A percentile compares a stretch with the other conserved stretches of the same genome.
phyloP scores from a whole-genome alignment of 352 stramenopile genomes.

The Globisporangium viniferum region DNA sequence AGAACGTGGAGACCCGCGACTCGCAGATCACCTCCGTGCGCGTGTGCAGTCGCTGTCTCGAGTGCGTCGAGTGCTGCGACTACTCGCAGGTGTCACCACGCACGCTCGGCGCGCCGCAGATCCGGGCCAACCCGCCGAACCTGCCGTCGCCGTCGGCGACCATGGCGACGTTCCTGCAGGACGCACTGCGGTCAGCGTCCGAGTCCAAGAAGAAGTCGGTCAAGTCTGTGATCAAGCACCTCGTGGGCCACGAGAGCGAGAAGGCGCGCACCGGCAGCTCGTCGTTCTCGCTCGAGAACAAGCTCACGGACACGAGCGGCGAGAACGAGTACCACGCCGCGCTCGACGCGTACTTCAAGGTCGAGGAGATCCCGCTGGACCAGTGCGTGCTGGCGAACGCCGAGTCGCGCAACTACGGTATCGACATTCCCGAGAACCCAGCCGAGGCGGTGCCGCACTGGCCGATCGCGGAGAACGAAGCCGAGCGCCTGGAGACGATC shows the following conservation, averaged over 20 bases:
- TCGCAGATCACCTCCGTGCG: conserved; percentile 33
- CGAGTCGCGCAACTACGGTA: conserved; percentile 36
- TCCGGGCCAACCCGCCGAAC: conserved; percentile 16
- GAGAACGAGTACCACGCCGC: conserved; percentile 26
- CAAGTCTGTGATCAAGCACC: conserved; percentile 29
- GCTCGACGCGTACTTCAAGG: conserved; percentile 26
- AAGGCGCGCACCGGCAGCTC: conserved; percentile 5
- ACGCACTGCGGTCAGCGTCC: conserved; percentile 17
- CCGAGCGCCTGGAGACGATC: conserved; percentile 34
- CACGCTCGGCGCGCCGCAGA: conserved; percentile 21
- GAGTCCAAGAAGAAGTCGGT: conserved; percentile 20
- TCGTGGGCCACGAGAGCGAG: conserved; percentile 17
- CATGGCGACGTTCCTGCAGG: conserved; percentile 22
- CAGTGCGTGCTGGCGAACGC: conserved; percentile 32
- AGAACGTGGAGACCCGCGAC: conserved; percentile 23
- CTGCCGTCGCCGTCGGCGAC: conserved; percentile 1
- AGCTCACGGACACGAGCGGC: conserved; percentile 1
- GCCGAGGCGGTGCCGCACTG: conserved; percentile 12
- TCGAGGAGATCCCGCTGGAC: conserved; percentile 24
- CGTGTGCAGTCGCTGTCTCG: conserved; percentile 47
- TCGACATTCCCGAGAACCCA: conserved; percentile 18
- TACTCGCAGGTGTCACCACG: conserved; percentile 41
- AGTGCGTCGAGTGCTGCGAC: conserved; percentile 49
- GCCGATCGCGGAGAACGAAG: conserved; percentile 40
- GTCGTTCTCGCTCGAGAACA: conserved; percentile 15